phyloP scores from a whole-genome alignment of 2,329 filamentous ascomycete species.

The Hymenoscyphus fructigenus region DNA sequence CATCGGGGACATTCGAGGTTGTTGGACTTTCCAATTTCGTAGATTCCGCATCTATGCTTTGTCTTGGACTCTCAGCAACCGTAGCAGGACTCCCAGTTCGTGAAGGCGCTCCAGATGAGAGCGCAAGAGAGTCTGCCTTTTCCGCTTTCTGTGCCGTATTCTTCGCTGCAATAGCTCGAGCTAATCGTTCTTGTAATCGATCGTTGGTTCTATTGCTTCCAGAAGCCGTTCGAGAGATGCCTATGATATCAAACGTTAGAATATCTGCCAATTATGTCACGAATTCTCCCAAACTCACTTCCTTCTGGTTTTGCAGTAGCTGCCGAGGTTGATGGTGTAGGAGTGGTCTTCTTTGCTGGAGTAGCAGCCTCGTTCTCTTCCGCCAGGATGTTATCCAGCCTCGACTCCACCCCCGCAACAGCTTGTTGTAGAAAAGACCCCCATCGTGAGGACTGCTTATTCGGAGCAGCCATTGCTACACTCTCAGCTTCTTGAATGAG shows the following conservation, averaged over 20 bases:
- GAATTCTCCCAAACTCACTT: constrained; percentile 32
- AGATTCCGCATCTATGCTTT: constrained; percentile 44
- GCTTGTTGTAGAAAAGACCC: constrained; percentile 83
- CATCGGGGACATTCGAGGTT: constrained; percentile 6
- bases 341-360: constrained; percentile 43
- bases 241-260: constrained; percentile 33
- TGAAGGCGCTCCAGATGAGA: constrained; percentile 49
- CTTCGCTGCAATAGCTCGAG: constrained; percentile 80
- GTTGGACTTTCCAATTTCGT: constrained; percentile 19
- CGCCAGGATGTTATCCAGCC: constrained; percentile 85
- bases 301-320: constrained; percentile 37
- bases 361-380: constrained; percentile 62
- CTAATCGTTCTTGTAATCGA: constrained; percentile 83
- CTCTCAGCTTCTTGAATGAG: constrained; percentile 18
- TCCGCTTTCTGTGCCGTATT: constrained; percentile 45
- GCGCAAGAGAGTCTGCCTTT: constrained; percentile 47
- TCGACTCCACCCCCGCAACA: constrained; percentile 89
- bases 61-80: constrained; percentile 42
- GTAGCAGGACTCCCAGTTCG: constrained; percentile 53
- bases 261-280: not conserved
- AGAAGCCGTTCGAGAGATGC: constrained; percentile 62
- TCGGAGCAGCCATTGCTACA: constrained; percentile 33
- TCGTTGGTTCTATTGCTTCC: constrained; percentile 68
- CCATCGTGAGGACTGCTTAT: constrained; percentile 61
- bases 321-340: constrained; percentile 37